Base-by-base conservation (phyloP, 2,329 filamentous ascomycete genomes). In the Esteya vermicola region DNA sequence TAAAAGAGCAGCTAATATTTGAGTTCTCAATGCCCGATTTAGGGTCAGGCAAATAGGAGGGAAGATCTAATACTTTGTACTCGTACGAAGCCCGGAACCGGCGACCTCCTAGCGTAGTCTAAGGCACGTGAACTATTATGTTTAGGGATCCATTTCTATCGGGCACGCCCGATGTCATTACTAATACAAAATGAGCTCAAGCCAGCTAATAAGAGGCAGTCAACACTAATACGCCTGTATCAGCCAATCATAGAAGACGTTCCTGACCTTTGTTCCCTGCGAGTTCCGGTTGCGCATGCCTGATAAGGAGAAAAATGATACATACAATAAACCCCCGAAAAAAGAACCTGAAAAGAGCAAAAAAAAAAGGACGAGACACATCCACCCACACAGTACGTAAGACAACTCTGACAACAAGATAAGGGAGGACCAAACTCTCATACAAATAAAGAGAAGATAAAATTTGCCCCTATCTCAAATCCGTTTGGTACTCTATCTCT, bases 121-220 rank as follows among this genome's bases (percentile, higher is more conserved):
- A 16, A 4, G 16, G 9, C 33, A 36, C 33, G 33, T 36, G 33
- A 36, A 3, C 33, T 14, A 8, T 6, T 4, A 8, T 16, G 3
- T 4, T 25, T n/a, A n/a, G 21, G 22, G 22, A 25, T 18, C 16
- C 16, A 19, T 23, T 26, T n/a, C 33, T 16, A n/a, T 26, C 33
- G 33, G 33, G 33, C 33, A 19, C 10, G 33, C 33, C 33, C 33
- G 33, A 27, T 36, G n/a, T n/a, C n/a, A n/a, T n/a, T n/a, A n/a
- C n/a, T n/a, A n/a, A n/a, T n/a, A n/a, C n/a, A n/a, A 16, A 14
- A 16, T 26, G 12, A 10, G 10, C 9, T n/a, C 14, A 9, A 22
- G 8, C 10, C 21, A 3, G 5, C 33, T 23, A 36, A 36, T 36
- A 8, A 36, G 23, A 16, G 20, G 4, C 19, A 10, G 19, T 22